Evolutionary conservation across 2,329 filamentous ascomycete species (phyloP).

Genomic region (Colletotrichum aenigma): DNA sequence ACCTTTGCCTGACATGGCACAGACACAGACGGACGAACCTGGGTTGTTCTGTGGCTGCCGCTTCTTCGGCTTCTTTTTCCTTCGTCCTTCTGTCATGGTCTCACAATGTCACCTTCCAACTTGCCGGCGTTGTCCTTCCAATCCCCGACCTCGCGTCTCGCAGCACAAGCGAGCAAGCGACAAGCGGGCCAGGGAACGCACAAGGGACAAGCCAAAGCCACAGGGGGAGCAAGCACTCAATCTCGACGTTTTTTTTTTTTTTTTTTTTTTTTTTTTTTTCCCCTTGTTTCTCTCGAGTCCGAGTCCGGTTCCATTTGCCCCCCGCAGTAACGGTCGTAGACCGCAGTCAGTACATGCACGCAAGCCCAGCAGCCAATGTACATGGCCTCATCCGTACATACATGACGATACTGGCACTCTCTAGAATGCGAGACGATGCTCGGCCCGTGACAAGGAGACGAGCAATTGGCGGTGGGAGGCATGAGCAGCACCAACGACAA

Average conservation of each 20-base stretch:
- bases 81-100: background rate
- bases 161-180: constrained; percentile 30
- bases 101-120: constrained; percentile 18
- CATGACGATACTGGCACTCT: background rate
- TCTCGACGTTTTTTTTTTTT: background rate
- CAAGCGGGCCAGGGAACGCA: constrained; percentile 1
- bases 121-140: constrained; percentile 1
- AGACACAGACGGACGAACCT: constrained; percentile 3
- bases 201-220: background rate
- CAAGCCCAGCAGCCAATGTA: background rate
- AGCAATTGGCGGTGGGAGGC: constrained; percentile 4
- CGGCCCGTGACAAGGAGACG: background rate
- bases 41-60: background rate
- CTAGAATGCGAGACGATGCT: background rate
- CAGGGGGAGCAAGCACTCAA: background rate
- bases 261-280: background rate
- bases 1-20: constrained; percentile 11
- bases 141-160: constrained; percentile 18
- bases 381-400: constrained; percentile 11
- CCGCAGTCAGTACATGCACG: background rate
- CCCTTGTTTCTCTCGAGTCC: background rate
- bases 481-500: background rate
- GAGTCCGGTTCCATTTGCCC: constrained; percentile 1
- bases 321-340: background rate
- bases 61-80: background rate